These are phyloP conservation scores for Melaleuca quinquenervia DNA, from an alignment of 345 rosid species.

Conservation along the genomic window DNA sequence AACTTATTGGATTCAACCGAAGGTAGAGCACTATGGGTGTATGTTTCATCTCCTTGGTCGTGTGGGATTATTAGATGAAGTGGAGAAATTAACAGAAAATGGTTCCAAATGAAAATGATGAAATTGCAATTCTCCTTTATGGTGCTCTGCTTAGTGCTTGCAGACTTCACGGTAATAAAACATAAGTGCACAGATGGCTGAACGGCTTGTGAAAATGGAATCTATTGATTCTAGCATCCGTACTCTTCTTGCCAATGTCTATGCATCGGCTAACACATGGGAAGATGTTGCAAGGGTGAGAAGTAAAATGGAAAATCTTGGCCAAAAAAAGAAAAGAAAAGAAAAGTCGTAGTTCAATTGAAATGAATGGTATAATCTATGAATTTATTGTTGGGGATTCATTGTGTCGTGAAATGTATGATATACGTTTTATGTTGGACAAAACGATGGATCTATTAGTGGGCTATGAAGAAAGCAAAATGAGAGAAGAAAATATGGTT, in stretches of 20 bases:
- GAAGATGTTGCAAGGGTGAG: constrained; percentile 60
- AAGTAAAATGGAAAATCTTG: constrained; percentile 60
- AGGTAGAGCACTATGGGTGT: constrained; percentile 62
- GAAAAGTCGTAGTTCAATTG: constrained; percentile 62
- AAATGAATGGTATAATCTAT: constrained; percentile 33
- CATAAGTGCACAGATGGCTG: constrained; percentile 49
- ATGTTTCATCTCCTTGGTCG: constrained; percentile 61
- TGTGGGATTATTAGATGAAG: constrained; percentile 60
- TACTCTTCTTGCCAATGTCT: constrained; percentile 57
- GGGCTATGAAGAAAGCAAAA: constrained; percentile 1
- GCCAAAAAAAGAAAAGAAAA: constrained; percentile 57
- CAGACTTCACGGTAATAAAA: constrained; percentile 39
- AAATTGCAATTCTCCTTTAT: constrained; percentile 36
- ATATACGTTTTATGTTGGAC: constrained; percentile 22
- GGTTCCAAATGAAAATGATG: constrained; percentile 16
- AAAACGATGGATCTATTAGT: constrained; percentile 6
- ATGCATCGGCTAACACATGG: constrained; percentile 66
- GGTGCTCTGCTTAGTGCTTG: constrained; percentile 73
- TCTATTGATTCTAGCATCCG: constrained; percentile 42
- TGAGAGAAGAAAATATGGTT: background rate
- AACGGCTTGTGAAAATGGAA: constrained; percentile 30
- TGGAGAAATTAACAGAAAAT: constrained; percentile 38
- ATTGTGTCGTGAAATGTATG: constrained; percentile 24
- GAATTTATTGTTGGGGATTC: constrained; percentile 44
- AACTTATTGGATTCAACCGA: constrained; percentile 35